Percentiles rank a stretch among this genome's conserved stretches.
phyloP scores from a whole-genome alignment of 139 green algal genomes.

The Zygnema circumcarinatum region DNA sequence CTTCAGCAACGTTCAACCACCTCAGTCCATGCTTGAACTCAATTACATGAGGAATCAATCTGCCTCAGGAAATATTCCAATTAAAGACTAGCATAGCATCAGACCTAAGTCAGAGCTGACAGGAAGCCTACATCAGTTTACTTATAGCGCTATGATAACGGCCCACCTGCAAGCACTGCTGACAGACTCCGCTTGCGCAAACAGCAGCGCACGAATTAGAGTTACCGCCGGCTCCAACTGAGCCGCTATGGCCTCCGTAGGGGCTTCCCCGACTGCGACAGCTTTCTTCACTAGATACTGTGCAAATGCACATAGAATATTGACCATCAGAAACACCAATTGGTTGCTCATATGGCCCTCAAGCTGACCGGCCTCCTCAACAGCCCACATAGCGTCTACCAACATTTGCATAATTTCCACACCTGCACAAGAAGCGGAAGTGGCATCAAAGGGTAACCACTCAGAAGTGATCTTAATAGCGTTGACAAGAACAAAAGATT shows the following conservation, averaged over 20 bases:
- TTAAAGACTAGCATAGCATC: no score
- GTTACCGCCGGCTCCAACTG: slow-evolving; percentile 16
- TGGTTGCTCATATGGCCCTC: neutral
- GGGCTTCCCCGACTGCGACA: slow-evolving; percentile 1
- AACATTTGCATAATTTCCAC: neutral
- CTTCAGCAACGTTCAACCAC: no score
- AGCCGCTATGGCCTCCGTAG: neutral
- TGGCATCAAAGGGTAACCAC: no score
- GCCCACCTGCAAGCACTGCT: slow-evolving; percentile 34
- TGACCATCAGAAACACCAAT: slow-evolving; percentile 38
- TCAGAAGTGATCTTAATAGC: no score
- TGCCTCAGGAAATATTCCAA: no score
- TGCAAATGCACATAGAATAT: slow-evolving; percentile 35
- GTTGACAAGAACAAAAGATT: no score
- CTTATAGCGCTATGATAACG: no score
- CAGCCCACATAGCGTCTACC: neutral
- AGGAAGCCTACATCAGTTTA: no score
- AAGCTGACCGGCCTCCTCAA: neutral
- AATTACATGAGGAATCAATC: no score
- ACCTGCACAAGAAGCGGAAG: neutral
- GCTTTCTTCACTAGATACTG: slow-evolving; percentile 21
- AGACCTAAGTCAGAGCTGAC: no score
- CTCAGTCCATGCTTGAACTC: no score
- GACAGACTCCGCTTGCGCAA: slow-evolving; percentile 10
- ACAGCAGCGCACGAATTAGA: slow-evolving; percentile 18